phyloP scores from a whole-genome alignment of 2,329 filamentous ascomycete genomes.

The Pseudogymnoascus verrucosus region DNA sequence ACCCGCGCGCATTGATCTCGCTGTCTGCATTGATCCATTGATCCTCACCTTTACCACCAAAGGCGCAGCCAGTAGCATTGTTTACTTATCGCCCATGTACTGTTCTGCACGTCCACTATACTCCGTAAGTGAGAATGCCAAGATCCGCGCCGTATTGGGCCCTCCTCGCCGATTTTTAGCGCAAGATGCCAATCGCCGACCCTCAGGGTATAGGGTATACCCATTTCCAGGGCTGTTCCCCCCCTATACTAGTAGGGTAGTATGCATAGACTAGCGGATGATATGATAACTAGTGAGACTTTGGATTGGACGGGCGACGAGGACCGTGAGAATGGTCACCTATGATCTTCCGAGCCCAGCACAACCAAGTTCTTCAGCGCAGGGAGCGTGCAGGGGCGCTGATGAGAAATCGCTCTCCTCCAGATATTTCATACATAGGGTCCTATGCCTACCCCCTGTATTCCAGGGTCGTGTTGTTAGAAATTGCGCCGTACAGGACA shows the following conservation, averaged over 20 bases:
- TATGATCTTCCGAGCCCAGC: not conserved
- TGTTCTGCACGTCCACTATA: not conserved
- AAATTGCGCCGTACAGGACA: too few species aligned
- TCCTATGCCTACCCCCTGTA: not conserved
- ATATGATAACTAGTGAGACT: not conserved
- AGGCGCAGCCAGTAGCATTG: not conserved
- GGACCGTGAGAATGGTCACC: not conserved
- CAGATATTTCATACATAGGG: not conserved
- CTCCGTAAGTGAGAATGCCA: not conserved
- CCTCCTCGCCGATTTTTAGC: not conserved
- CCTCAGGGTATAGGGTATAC: not conserved
- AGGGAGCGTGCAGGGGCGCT: not conserved
- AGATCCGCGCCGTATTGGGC: not conserved
- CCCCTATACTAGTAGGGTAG: not conserved
- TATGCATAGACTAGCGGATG: not conserved
- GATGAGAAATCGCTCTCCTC: not conserved
- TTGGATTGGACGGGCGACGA: not conserved
- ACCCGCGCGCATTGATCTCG: not conserved
- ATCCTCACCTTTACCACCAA: not conserved
- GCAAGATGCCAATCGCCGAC: not conserved
- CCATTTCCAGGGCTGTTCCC: not conserved
- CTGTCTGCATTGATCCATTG: not conserved
- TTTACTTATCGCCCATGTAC: not conserved
- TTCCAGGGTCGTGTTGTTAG: too few species aligned
- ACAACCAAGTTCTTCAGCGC: not conserved